Percentiles rank a stretch among this genome's conserved stretches.
These are phyloP conservation scores for Galeopsis tetrahit DNA, from an alignment of 257 asterid genomes.

Conservation along the genomic window DNA sequence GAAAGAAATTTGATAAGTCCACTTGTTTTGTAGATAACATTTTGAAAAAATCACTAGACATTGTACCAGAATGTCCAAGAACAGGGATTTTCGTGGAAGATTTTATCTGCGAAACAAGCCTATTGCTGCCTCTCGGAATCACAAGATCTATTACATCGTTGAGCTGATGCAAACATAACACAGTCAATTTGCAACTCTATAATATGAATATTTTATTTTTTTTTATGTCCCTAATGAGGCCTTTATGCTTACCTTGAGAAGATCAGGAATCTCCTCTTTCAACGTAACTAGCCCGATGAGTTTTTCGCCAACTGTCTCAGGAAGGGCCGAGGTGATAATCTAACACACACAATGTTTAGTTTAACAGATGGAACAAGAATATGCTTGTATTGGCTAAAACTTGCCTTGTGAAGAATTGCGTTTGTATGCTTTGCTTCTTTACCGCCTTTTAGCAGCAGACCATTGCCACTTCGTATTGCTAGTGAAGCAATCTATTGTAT, in stretches of 20 bases:
- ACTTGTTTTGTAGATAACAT: no score
- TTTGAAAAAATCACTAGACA: neutral
- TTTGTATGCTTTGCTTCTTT: slow-evolving; percentile 80
- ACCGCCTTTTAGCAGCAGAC: slow-evolving; percentile 84
- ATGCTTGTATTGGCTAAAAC: neutral
- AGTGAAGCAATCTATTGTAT: slow-evolving; percentile 74
- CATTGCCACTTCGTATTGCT: slow-evolving; percentile 86
- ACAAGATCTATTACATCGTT: slow-evolving; percentile 90
- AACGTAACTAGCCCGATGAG: slow-evolving; percentile 85
- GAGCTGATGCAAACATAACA: slow-evolving; percentile 49
- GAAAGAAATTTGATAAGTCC: neutral
- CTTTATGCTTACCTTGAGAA: slow-evolving; percentile 61
- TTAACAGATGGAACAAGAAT: neutral
- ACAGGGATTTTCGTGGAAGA: slow-evolving; percentile 83
- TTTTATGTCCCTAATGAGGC: neutral
- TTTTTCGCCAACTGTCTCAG: slow-evolving; percentile 65
- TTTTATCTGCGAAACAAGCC: slow-evolving; percentile 86
- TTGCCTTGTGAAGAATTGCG: slow-evolving; percentile 74
- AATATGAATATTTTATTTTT: no score
- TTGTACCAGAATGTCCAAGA: slow-evolving; percentile 85
- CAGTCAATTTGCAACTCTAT: neutral
- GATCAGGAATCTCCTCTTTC: slow-evolving; percentile 80
- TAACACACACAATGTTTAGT: slow-evolving; percentile 12
- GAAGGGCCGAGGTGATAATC: slow-evolving; percentile 74
- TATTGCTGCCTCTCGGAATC: slow-evolving; percentile 92